A percentile compares a stretch with the other conserved stretches of the same genome.
Evolutionary conservation across 225 moss, liverwort and hornwort genomes (phyloP).

Genomic region (Pleurozium schreberi): DNA sequence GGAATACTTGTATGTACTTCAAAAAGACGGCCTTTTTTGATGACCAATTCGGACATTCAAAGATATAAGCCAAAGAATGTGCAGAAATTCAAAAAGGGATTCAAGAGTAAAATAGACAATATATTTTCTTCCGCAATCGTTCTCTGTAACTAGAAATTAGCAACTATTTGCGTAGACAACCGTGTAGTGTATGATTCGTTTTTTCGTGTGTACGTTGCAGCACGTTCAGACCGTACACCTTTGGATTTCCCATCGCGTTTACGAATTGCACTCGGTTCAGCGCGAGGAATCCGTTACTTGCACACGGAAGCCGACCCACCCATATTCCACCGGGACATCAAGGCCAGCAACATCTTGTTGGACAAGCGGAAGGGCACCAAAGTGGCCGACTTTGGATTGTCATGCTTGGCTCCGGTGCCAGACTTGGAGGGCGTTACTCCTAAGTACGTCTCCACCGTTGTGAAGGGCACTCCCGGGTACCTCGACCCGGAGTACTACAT

Average conservation of each 20-base stretch:
- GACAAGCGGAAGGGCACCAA: conserved; percentile 27
- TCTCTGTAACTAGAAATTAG: not conserved
- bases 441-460: conserved; percentile 49
- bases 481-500: conserved; percentile 80
- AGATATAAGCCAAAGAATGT: not conserved
- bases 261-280: conserved; percentile 45
- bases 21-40: no score
- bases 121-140: not conserved
- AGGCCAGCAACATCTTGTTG: conserved; percentile 59
- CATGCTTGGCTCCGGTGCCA: conserved; percentile 54
- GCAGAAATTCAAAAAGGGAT: not conserved
- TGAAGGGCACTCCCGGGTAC: conserved; percentile 73
- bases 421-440: conserved; percentile 49
- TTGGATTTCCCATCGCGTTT: conserved; percentile 47
- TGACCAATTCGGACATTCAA: not conserved
- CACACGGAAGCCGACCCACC: conserved; percentile 52
- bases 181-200: not conserved
- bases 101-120: not conserved
- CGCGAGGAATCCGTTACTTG: conserved; percentile 33
- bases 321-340: conserved; percentile 53
- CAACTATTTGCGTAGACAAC: not conserved
- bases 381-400: conserved; percentile 59
- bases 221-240: not conserved
- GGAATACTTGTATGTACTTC: not conserved
- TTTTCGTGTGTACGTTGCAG: not conserved